A percentile compares a stretch with the other conserved stretches of the same genome.
Evolutionary conservation across 139 green algal genomes (phyloP).

Genomic region (Yamagishiella unicocca): DNA sequence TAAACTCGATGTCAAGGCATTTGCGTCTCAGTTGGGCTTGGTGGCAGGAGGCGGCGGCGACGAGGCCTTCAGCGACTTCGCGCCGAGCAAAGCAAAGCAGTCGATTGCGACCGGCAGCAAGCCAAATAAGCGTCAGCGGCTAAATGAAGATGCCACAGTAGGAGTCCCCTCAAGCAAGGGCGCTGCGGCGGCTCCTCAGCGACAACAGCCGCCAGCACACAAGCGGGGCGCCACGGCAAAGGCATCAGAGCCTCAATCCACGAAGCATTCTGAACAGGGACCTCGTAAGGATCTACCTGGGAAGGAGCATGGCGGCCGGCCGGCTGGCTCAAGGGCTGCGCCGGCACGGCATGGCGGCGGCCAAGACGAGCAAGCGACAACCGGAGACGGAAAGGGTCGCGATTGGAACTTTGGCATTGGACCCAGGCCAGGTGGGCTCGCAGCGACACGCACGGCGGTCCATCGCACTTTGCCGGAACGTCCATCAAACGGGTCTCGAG

Average conservation of each 20-base stretch:
- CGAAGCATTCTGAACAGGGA: neutral
- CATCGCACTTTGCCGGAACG: too few species aligned
- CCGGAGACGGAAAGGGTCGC: conserved; percentile 35
- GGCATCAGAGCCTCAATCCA: neutral
- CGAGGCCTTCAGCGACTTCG: conserved; percentile 83
- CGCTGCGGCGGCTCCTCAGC: neutral
- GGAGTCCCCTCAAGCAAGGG: neutral
- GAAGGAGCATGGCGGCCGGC: neutral
- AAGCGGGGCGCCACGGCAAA: conserved; percentile 28
- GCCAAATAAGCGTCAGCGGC: conserved; percentile 29
- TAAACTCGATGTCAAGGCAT: conserved; percentile 66
- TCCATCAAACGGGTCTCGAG: too few species aligned
- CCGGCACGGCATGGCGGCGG: neutral
- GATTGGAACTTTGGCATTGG: conserved; percentile 74
- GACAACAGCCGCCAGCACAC: conserved; percentile 7
- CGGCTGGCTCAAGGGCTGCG: neutral
- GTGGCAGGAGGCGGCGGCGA: conserved; percentile 24
- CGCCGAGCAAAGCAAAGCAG: conserved; percentile 63
- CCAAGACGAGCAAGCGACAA: neutral
- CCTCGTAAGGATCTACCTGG: neutral
- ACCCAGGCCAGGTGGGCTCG: conserved; percentile 68
- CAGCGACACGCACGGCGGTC: too few species aligned
- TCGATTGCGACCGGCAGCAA: neutral
- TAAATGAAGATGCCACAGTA: conserved; percentile 12
- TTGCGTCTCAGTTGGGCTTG: conserved; percentile 73